These are phyloP conservation scores for Plectosphaerella sp. DNA, from an alignment of 2,329 filamentous ascomycete species.

Conservation along the genomic window DNA sequence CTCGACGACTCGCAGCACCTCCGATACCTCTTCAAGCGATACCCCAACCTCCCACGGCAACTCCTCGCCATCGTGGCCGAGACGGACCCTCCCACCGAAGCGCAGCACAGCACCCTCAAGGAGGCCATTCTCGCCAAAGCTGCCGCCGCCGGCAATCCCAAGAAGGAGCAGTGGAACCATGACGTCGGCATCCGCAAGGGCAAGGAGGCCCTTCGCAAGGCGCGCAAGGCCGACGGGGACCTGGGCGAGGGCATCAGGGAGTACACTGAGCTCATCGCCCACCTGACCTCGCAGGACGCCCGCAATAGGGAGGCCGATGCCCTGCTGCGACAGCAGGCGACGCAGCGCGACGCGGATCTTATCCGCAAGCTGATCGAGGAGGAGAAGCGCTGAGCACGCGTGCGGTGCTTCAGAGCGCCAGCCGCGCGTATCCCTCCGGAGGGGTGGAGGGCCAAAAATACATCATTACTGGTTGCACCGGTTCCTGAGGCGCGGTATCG, in stretches of 20 bases:
- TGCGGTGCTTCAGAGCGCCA: background rate
- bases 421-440: background rate
- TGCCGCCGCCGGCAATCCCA: slow-evolving; percentile 14
- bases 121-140: slow-evolving; percentile 12
- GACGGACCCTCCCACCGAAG: slow-evolving; percentile 32
- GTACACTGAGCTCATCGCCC: slow-evolving; percentile 53
- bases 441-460: too few species aligned
- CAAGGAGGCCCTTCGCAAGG: slow-evolving; percentile 46
- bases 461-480: too few species aligned
- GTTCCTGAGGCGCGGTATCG: background rate
- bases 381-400: slow-evolving; percentile 26
- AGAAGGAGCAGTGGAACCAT: slow-evolving; percentile 47
- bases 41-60: slow-evolving; percentile 43
- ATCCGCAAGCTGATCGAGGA: slow-evolving; percentile 45
- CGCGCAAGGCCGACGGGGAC: slow-evolving; percentile 44
- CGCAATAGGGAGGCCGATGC: slow-evolving; percentile 23
- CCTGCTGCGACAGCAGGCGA: slow-evolving; percentile 38
- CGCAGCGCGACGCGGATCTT: slow-evolving; percentile 41
- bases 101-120: slow-evolving; percentile 8
- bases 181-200: slow-evolving; percentile 55
- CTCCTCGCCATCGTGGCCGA: slow-evolving; percentile 45
- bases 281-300: slow-evolving; percentile 36
- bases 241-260: slow-evolving; percentile 57
- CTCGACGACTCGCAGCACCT: slow-evolving; percentile 48
- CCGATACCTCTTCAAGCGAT: slow-evolving; percentile 44